Base-by-base conservation (phyloP, 768 basidiomycete species). In the Pilatotrama ljubarskyi region DNA sequence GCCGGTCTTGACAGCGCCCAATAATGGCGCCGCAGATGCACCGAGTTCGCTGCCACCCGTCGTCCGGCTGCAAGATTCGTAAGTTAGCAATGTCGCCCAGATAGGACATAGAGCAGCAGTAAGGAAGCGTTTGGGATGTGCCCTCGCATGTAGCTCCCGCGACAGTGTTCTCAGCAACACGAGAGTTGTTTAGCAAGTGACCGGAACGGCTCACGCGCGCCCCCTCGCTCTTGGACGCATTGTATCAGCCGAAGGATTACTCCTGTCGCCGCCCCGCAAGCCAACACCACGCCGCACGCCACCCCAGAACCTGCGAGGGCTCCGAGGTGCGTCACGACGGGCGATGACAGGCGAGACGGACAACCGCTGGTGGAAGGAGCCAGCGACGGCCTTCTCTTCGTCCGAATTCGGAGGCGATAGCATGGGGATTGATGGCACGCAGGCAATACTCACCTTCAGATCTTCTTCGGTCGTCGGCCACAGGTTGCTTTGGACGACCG, bases 321-420 rank as follows among this genome's bases (percentile, higher is more conserved):
- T 92, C 82, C 80, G 62, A 68, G 56, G 37, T 43, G 51, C 46
- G 24, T 32, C 48, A 52, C 51, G 48, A 55, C 10, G 63, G 53
- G 37, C 32, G 47, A 59, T 47, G 50, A 58, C 64, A 61, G 56
- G 58, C 58, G 26, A 70, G 65, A 69, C 70, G 68, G 66, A 75
- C 74, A 74, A 77, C 83, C 90, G 79, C 80, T 83, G 86, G 85
- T 90, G 74, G 80, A 68, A 59, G 64, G 2, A 59, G 64, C 82
- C 91, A 88, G 85, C 82, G 93, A 80, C 83, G 87, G 86, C 89
- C 89, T 98, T 98, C 95, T 98, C 95, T 74, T 75, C 84, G 90
- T 83, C 95, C 95, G 71, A 59, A 17, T 36, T 64, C 32, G 13
- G n/a, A 62, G 58, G n/a, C 54, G 18, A 40, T 42, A 25, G 14